phyloP scores from a whole-genome alignment of 2,329 filamentous ascomycete genomes.

The Exophiala lecanii-corni region DNA sequence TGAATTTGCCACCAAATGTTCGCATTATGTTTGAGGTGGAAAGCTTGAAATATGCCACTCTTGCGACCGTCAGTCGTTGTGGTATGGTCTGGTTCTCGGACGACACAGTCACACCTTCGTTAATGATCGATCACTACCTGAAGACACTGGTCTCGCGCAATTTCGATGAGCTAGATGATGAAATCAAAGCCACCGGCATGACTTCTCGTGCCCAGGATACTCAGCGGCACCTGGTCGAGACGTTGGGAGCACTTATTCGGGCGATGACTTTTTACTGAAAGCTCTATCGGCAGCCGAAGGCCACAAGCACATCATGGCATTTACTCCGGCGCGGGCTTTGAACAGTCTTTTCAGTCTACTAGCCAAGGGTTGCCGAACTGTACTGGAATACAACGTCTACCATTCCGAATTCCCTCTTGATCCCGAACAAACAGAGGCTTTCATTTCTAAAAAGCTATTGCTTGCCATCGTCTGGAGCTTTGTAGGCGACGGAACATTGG shows the following conservation, averaged over 20 bases:
- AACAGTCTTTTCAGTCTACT: slow-evolving; percentile 92
- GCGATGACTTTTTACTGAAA: slow-evolving; percentile 74
- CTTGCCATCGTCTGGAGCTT: slow-evolving; percentile 92
- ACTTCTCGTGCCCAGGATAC: slow-evolving; percentile 73
- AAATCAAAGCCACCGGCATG: slow-evolving; percentile 71
- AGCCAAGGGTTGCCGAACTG: slow-evolving; percentile 86
- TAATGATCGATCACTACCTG: slow-evolving; percentile 92
- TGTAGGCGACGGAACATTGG: slow-evolving; percentile 86
- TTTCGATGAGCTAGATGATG: slow-evolving; percentile 95
- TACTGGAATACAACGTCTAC: slow-evolving; percentile 93
- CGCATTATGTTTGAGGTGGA: slow-evolving; percentile 99
- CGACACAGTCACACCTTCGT: slow-evolving; percentile 85
- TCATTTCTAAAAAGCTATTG: slow-evolving; percentile 87
- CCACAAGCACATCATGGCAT: slow-evolving; percentile 98
- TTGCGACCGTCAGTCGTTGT: slow-evolving; percentile 98
- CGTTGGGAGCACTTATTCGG: slow-evolving; percentile 72
- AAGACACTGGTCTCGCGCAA: slow-evolving; percentile 73
- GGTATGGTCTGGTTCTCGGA: slow-evolving; percentile 99
- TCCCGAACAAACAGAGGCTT: slow-evolving; percentile 81
- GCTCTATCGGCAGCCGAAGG: slow-evolving; percentile 69
- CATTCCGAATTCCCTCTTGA: slow-evolving; percentile 93
- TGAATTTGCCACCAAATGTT: slow-evolving; percentile 89
- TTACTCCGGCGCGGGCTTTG: slow-evolving; percentile 82
- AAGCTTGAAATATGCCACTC: slow-evolving; percentile 91
- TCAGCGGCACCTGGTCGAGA: slow-evolving; percentile 73